phyloP scores from a whole-genome alignment of 106 monocot species.

The Dendrobium huoshanense region DNA sequence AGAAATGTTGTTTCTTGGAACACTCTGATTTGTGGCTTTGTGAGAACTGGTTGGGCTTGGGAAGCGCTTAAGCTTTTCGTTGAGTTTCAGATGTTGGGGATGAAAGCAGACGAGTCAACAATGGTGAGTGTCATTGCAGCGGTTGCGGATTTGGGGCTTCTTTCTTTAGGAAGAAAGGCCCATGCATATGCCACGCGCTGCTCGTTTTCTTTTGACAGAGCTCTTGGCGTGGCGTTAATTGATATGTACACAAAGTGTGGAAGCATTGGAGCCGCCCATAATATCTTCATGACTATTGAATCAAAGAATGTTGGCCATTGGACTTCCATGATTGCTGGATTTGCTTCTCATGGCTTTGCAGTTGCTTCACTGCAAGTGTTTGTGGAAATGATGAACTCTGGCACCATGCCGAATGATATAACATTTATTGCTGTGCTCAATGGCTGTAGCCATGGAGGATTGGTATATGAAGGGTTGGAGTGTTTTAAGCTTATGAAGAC shows the following conservation, averaged over 20 bases:
- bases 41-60: not conserved
- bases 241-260: constrained; percentile 32
- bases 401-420: constrained; percentile 23
- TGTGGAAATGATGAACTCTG: constrained; percentile 14
- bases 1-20: constrained; percentile 36
- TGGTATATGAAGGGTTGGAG: constrained; percentile 20
- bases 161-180: constrained; percentile 17
- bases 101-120: constrained; percentile 26
- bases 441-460: constrained; percentile 35
- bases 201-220: constrained; percentile 12
- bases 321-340: constrained; percentile 25
- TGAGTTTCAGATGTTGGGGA: constrained; percentile 16
- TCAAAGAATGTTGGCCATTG: constrained; percentile 32
- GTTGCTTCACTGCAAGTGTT: constrained; percentile 19
- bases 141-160: constrained; percentile 19
- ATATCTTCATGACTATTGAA: constrained; percentile 12
- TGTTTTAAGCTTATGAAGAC: constrained; percentile 22
- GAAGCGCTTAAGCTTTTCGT: constrained; percentile 30
- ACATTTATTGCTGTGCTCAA: constrained; percentile 30
- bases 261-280: constrained; percentile 14
- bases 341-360: constrained; percentile 28
- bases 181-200: constrained; percentile 17
- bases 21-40: constrained; percentile 19
- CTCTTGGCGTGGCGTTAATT: constrained; percentile 19
- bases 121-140: constrained; percentile 21